A percentile compares a stretch with the other conserved stretches of the same genome.
phyloP scores from a whole-genome alignment of 163 green algal genomes.

The Chlorella variabilis region DNA sequence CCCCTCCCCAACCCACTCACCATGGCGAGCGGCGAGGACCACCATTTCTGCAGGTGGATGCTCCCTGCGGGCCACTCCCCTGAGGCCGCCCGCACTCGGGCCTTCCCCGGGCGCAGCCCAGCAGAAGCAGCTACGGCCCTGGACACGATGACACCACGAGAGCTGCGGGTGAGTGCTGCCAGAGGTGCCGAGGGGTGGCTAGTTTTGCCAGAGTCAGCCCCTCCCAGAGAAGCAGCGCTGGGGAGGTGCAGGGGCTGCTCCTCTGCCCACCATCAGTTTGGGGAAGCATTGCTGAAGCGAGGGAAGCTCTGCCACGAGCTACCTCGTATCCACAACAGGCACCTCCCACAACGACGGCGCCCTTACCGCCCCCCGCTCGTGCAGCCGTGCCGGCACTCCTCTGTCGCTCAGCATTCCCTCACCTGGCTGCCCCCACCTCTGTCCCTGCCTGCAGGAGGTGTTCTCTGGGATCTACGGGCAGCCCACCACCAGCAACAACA shows the following conservation, averaged over 20 bases:
- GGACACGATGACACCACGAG: background rate
- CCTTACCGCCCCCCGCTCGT: no score
- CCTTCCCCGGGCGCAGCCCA: background rate
- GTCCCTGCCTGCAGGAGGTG: background rate
- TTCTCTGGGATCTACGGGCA: background rate
- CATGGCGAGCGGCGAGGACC: background rate
- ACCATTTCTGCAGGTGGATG: constrained; percentile 11
- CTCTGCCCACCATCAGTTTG: no score
- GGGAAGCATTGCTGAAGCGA: no score
- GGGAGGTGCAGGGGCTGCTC: no score
- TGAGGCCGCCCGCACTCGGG: background rate
- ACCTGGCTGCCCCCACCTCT: no score
- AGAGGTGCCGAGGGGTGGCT: background rate
- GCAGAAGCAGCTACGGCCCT: background rate
- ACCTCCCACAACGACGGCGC: no score
- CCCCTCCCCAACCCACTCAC: background rate
- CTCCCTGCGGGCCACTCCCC: background rate
- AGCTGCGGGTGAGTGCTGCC: background rate
- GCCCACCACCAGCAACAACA: background rate
- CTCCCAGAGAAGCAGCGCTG: no score
- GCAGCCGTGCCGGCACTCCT: no score
- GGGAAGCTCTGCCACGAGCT: no score
- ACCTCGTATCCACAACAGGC: no score
- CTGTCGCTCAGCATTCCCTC: no score
- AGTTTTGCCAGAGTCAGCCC: no score